phyloP scores from a whole-genome alignment of 345 rosid genomes.

The Diplotaxis tenuifolia region DNA sequence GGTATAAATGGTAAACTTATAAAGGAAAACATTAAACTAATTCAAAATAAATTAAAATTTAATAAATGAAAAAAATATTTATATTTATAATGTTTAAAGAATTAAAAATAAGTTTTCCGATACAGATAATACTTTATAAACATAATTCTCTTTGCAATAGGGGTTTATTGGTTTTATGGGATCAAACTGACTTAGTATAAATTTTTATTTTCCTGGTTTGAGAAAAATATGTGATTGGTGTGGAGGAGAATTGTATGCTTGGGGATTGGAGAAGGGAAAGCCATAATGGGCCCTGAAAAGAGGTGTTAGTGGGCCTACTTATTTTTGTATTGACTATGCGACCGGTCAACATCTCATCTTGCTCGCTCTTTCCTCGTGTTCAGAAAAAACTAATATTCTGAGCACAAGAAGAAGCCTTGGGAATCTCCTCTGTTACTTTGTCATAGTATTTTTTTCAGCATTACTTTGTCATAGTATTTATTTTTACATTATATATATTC shows the following conservation, averaged over 20 bases:
- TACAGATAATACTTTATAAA: neutral
- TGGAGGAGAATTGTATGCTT: conserved; percentile 17
- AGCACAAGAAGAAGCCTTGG: neutral
- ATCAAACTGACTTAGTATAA: neutral
- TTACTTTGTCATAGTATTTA: neutral
- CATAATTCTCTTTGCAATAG: neutral
- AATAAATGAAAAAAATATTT: too few species aligned
- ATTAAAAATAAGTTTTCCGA: neutral
- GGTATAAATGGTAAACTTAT: too few species aligned
- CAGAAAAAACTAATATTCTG: neutral
- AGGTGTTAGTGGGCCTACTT: conserved; percentile 28
- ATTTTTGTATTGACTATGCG: conserved; percentile 34
- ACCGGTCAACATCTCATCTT: conserved; percentile 47
- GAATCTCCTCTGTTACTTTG: neutral
- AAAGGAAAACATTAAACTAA: too few species aligned
- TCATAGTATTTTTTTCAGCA: neutral
- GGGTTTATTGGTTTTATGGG: neutral
- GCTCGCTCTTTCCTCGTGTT: conserved; percentile 30
- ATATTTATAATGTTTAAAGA: neutral
- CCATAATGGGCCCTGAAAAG: conserved; percentile 33
- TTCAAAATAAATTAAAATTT: too few species aligned
- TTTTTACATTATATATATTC: neutral
- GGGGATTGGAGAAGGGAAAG: conserved; percentile 32
- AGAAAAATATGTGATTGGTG: neutral
- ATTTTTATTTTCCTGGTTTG: neutral